A percentile compares a stretch with the other conserved stretches of the same genome.
phyloP scores from a whole-genome alignment of 768 basidiomycete species.

The Psilocybe cubensis region DNA sequence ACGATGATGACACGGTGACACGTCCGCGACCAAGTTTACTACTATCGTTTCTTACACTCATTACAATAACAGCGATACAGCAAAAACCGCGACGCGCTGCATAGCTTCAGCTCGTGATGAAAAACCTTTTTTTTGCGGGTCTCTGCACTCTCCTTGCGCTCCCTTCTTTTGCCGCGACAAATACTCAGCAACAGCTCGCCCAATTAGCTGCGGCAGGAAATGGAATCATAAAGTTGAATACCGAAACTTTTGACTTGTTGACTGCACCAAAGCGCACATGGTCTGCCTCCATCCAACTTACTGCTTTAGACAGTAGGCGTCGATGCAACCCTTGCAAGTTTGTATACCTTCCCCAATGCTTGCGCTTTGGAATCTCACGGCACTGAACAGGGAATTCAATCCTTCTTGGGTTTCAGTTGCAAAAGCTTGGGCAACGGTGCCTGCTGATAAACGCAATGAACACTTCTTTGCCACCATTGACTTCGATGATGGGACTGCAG shows the following conservation, averaged over 20 bases:
- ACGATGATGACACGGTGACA: too few species aligned
- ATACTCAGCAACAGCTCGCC: slow-evolving; percentile 58
- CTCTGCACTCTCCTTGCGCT: slow-evolving; percentile 33
- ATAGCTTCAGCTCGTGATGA: slow-evolving; percentile 16
- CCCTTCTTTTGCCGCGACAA: slow-evolving; percentile 34
- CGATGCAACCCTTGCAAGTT: slow-evolving; percentile 94
- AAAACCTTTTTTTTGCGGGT: slow-evolving; percentile 25
- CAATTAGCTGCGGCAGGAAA: slow-evolving; percentile 71
- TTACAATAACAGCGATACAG: background rate
- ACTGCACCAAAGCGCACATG: slow-evolving; percentile 79
- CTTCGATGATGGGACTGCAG: slow-evolving; percentile 73
- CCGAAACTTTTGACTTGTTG: slow-evolving; percentile 76
- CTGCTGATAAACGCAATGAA: slow-evolving; percentile 63
- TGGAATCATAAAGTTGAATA: slow-evolving; percentile 84
- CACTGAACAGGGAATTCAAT: slow-evolving; percentile 72
- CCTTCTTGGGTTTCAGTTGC: slow-evolving; percentile 84
- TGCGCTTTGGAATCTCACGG: slow-evolving; percentile 7
- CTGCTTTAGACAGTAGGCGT: slow-evolving; percentile 79
- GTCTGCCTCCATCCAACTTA: slow-evolving; percentile 87
- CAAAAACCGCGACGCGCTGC: background rate
- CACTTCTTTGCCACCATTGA: slow-evolving; percentile 96
- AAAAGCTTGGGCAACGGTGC: slow-evolving; percentile 74
- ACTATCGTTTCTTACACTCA: slow-evolving; percentile 16
- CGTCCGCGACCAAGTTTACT: slow-evolving; percentile 18
- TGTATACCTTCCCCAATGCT: slow-evolving; percentile 31